Evolutionary conservation across 1,139 yeast species (phyloP).

Genomic region (Pichia sp.): DNA sequence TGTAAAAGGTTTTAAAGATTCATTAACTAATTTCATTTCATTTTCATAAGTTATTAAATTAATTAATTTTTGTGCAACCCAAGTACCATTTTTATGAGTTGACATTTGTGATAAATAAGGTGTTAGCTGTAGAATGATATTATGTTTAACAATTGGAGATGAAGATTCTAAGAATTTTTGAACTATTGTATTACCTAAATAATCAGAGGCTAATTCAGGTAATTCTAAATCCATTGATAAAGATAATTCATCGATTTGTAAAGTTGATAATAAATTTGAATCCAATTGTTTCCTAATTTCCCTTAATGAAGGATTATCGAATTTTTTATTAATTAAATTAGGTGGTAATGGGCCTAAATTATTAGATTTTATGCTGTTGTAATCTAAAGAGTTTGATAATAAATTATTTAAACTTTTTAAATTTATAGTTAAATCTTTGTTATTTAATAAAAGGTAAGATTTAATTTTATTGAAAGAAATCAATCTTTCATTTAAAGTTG

Average conservation of each 20-base stretch:
- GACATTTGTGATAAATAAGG: conserved; percentile 88
- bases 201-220: conserved; percentile 88
- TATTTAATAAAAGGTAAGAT: conserved; percentile 15
- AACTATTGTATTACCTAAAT: conserved; percentile 91
- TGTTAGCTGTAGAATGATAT: conserved; percentile 72
- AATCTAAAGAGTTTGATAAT: conserved; percentile 33
- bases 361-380: conserved; percentile 33
- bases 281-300: conserved; percentile 49
- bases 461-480: conserved; percentile 23
- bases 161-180: conserved; percentile 79
- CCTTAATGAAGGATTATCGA: conserved; percentile 79
- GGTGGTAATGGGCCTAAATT: conserved; percentile 68
- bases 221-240: conserved; percentile 82
- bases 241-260: conserved; percentile 77
- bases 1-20: conserved; percentile 72
- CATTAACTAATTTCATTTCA: conserved; percentile 64
- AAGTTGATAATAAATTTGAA: conserved; percentile 33
- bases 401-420: conserved; percentile 26
- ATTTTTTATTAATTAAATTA: conserved; percentile 56
- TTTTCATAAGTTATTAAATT: conserved; percentile 61
- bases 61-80: conserved; percentile 98
- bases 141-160: conserved; percentile 64
- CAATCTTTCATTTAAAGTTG: conserved; percentile 20
- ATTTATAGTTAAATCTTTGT: conserved; percentile 7
- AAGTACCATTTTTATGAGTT: conserved; percentile 95